Conservation (phyloP, 1,139 yeast species). For the Wickerhamiella infanticola region DNA sequence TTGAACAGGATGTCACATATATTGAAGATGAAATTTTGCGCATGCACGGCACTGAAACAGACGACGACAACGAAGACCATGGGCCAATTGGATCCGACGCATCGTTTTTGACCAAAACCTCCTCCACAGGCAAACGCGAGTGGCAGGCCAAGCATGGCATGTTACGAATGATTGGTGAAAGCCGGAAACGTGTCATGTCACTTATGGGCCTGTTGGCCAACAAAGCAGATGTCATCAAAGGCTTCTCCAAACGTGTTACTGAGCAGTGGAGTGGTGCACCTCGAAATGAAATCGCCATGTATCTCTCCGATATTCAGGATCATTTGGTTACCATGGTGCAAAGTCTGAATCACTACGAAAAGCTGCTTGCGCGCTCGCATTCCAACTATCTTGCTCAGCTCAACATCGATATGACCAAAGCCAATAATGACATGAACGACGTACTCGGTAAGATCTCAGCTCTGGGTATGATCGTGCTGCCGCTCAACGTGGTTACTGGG, state of each 20-base stretch:
- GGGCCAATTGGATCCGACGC: slow-evolving; percentile 14
- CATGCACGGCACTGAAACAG: slow-evolving; percentile 45
- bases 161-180: slow-evolving; percentile 87
- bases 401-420: slow-evolving; percentile 92
- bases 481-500: slow-evolving; percentile 89
- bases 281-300: slow-evolving; percentile 69
- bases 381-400: slow-evolving; percentile 92
- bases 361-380: slow-evolving; percentile 80
- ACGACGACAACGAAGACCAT: slow-evolving; percentile 27
- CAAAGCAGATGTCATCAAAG: slow-evolving; percentile 92
- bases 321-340: slow-evolving; percentile 80
- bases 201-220: slow-evolving; percentile 69
- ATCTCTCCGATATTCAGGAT: slow-evolving; percentile 87
- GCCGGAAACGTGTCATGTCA: slow-evolving; percentile 89
- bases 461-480: slow-evolving; percentile 85
- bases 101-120: slow-evolving; percentile 18
- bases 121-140: slow-evolving; percentile 41
- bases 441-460: slow-evolving; percentile 87
- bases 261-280: slow-evolving; percentile 72
- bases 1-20: slow-evolving; percentile 76
- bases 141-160: slow-evolving; percentile 92
- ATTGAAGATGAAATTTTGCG: slow-evolving; percentile 81
- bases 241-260: slow-evolving; percentile 78
- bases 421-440: slow-evolving; percentile 94
- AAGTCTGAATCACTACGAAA: slow-evolving; percentile 84